Evolutionary conservation across 75 land plant species (phyloP).

Genomic region (Pinus albicaulis): DNA sequence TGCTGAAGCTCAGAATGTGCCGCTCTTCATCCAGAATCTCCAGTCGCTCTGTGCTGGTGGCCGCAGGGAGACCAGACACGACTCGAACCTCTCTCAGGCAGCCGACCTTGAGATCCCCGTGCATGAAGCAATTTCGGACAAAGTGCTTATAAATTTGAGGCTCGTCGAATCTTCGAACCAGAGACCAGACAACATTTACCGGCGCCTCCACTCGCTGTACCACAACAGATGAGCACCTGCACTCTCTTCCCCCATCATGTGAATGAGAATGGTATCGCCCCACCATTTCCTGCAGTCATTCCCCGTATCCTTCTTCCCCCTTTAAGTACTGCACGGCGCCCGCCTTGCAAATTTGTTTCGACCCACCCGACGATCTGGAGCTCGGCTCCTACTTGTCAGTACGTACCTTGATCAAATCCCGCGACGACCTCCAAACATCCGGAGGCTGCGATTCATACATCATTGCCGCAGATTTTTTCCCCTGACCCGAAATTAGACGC

Average conservation of each 20-base stretch:
- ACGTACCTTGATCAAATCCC: too few species aligned
- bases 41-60: slow-evolving; percentile 67
- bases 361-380: too few species aligned
- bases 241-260: slow-evolving; percentile 5
- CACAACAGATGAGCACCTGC: slow-evolving; percentile 56
- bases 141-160: slow-evolving; percentile 83
- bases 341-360: too few species aligned
- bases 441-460: too few species aligned
- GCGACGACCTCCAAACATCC: too few species aligned
- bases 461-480: too few species aligned
- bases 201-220: slow-evolving; percentile 66
- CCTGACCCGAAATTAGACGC: too few species aligned
- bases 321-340: too few species aligned
- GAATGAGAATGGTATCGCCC: slow-evolving; percentile 38
- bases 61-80: slow-evolving; percentile 80
- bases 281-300: slow-evolving; percentile 13
- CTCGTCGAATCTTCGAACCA: slow-evolving; percentile 68
- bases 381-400: too few species aligned
- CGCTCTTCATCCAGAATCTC: slow-evolving; percentile 68
- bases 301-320: too few species aligned
- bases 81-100: slow-evolving; percentile 61
- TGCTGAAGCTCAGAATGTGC: slow-evolving; percentile 58
- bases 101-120: slow-evolving; percentile 32
- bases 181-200: slow-evolving; percentile 51
- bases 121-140: slow-evolving; percentile 51